Base-by-base conservation (phyloP, 2,329 filamentous ascomycete genomes). In the Pseudogymnoascus sp. region DNA sequence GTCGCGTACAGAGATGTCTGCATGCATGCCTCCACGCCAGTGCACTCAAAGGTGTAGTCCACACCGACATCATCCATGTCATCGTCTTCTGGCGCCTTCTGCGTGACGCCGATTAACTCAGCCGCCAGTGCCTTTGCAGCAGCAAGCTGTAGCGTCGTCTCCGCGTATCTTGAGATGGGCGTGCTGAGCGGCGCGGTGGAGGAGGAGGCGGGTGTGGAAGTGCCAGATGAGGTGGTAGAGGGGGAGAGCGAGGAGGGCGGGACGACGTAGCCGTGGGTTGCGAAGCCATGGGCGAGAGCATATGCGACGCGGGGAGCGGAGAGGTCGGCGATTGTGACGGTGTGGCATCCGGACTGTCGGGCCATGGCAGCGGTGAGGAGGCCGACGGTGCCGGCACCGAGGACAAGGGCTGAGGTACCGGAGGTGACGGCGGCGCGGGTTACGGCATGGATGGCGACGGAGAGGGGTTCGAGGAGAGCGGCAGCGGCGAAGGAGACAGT, bases 311-410 rank as follows among this genome's bases (percentile, higher is more conserved):
- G 84, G n/a, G 46, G 46, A 2, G 46, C 46, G 4, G 46, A 53
- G 71, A 97, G 93, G 78, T 97, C 93, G 50, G 96, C 91, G 4
- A 84, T 85, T 14, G 96, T 87, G 11, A 97, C 83, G 73, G 87
- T 93, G 64, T 82, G 83, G 0, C 93, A 93, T 16, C 93, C 93
- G 69, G 90, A 96, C 0, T 90, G 88, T 68, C 83, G 85, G 10
- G 92, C 91, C 2, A 96, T 92, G 4, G 92, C 91, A 46, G 89
- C 90, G 78, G 91, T 96, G 42, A 97, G 82, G 46, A 97, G 80
- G 4, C 93, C 93, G 2, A 97, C 90, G 2, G 91, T 91, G 0
- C 91, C 92, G 3, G 91, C 91, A 46, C 91, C 91, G 79, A 96
- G 93, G 21, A 96, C 87, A 2, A 96, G 87, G 12, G 92, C 89